Base-by-base conservation (phyloP, 176 grass and related monocot species). In the Typha latifolia region DNA sequence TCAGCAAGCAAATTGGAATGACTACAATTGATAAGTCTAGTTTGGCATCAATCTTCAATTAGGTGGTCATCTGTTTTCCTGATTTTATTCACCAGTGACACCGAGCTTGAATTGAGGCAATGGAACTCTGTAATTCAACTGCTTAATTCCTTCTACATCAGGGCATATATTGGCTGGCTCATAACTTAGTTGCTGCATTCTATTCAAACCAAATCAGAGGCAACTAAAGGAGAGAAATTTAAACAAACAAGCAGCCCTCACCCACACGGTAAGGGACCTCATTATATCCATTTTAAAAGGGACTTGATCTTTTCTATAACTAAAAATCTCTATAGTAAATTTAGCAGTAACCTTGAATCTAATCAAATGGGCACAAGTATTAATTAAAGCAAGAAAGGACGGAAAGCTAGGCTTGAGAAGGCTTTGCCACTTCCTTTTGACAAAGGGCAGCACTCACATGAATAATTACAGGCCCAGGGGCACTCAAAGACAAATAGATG, bases 361-460 rank as follows among this genome's bases (percentile, higher is more conserved):
- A n/a, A 55, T 55, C 15, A 55, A 55, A 5, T 55, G 51, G 14
- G 51, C 18, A 51, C 49, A 55, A 6, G 5, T 2, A 59, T 43
- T 18, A 57, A 21, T 19, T 16, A 19, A 19, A 21, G n/a, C 16
- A 59, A 59, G 53, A 22, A 21, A 19, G 14, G 53, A 9, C 2
- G 18, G 20, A 59, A 59, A 19, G n/a, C 0, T 20, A 7, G 16
- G 53, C 53, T 57, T 20, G 20, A 57, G 53, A 57, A 57, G n/a
- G 20, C 53, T 19, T 59, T 47, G 63, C 14, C 63, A 12, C 63
- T 18, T 65, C 63, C 37, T 65, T 65, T 65, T 65, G 32, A 65
- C 63, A 65, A 65, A 47, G 7, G 3, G 31, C 32, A 65, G 27
- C 63, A 65, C 32, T 32, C 29, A 34, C 63, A 65, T 19, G 63